Conservation (phyloP, 345 rosid species). For the Noccaea bulbosa region DNA sequence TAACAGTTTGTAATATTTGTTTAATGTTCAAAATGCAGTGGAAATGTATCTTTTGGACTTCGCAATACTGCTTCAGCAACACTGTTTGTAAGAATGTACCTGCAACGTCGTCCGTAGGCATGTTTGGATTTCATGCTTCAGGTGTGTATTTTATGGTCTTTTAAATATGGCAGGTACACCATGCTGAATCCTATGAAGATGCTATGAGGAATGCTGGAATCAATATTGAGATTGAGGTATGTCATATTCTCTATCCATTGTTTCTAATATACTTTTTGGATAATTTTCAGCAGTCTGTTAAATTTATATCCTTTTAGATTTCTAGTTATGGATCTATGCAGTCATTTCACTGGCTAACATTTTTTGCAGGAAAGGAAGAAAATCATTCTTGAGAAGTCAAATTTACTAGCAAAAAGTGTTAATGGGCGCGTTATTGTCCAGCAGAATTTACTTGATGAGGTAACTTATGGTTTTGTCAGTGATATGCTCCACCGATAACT, state of each 20-base stretch:
- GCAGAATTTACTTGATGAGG: slow-evolving; percentile 80
- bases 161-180: slow-evolving; percentile 56
- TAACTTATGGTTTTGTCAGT: slow-evolving; percentile 39
- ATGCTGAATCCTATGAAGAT: slow-evolving; percentile 74
- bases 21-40: slow-evolving; percentile 58
- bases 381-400: slow-evolving; percentile 65
- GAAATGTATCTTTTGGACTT: slow-evolving; percentile 79
- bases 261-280: background rate
- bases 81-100: slow-evolving; percentile 53
- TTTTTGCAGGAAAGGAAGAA: slow-evolving; percentile 64
- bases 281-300: slow-evolving; percentile 24
- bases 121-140: slow-evolving; percentile 20
- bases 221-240: slow-evolving; percentile 75
- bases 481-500: slow-evolving; percentile 26
- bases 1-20: background rate
- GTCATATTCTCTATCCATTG: slow-evolving; percentile 13
- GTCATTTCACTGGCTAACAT: slow-evolving; percentile 23
- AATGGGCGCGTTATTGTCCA: slow-evolving; percentile 62
- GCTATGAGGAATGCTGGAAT: slow-evolving; percentile 77
- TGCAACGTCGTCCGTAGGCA: slow-evolving; percentile 23
- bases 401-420: slow-evolving; percentile 65
- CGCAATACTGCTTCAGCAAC: slow-evolving; percentile 81
- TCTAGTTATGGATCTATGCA: slow-evolving; percentile 16
- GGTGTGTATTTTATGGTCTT: slow-evolving; percentile 38
- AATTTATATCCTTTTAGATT: slow-evolving; percentile 17